Conservation (phyloP, 306 rosid species). For the Chamaecrista fasciculata region DNA sequence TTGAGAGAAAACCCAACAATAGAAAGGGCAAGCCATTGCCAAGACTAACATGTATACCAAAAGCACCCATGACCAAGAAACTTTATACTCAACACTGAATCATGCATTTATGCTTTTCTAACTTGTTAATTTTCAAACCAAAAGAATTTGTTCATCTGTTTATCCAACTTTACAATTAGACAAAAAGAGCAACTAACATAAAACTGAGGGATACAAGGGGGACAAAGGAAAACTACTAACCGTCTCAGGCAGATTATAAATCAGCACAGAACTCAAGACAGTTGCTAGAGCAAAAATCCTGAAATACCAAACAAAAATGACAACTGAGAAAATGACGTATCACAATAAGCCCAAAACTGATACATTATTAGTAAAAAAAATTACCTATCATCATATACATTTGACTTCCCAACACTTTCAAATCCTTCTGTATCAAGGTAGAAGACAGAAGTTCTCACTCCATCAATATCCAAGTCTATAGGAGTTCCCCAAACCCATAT, state of each 20-base stretch:
- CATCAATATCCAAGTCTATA: slow-evolving; percentile 67
- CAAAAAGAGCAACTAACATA: background rate
- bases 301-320: slow-evolving; percentile 37
- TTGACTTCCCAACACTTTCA: slow-evolving; percentile 93
- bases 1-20: background rate
- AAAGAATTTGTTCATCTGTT: background rate
- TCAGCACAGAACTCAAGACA: slow-evolving; percentile 87
- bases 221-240: slow-evolving; percentile 41
- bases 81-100: background rate
- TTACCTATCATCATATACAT: slow-evolving; percentile 95
- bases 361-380: slow-evolving; percentile 29
- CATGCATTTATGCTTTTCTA: background rate
- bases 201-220: background rate
- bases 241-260: slow-evolving; percentile 91
- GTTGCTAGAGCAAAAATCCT: slow-evolving; percentile 94
- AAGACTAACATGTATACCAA: slow-evolving; percentile 1
- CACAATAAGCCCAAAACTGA: slow-evolving; percentile 15
- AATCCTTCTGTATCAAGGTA: slow-evolving; percentile 96
- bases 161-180: slow-evolving; percentile 7
- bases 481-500: slow-evolving; percentile 98
- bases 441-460: slow-evolving; percentile 80
- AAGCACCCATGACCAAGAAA: background rate
- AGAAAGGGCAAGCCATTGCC: background rate
- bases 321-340: slow-evolving; percentile 2
- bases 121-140: background rate